Conservation (phyloP, 345 rosid genomes). For the Heritiera littoralis region DNA sequence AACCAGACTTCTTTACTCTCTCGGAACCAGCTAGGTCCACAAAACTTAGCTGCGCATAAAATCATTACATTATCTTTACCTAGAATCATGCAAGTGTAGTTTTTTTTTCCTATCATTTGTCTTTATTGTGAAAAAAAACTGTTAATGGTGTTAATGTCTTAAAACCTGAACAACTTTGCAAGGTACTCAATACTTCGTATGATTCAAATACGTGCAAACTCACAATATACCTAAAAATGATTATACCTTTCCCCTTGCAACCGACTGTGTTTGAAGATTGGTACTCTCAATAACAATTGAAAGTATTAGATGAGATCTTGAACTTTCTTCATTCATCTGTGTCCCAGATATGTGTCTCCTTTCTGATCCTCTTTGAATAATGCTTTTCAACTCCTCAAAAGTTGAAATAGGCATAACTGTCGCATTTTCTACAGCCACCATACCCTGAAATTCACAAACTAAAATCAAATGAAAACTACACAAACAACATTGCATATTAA, state of each 20-base stretch:
- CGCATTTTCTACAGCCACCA: constrained; percentile 88
- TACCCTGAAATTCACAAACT: constrained; percentile 60
- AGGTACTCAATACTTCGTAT: not conserved
- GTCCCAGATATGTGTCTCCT: constrained; percentile 85
- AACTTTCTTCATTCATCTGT: constrained; percentile 95
- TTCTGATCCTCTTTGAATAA: constrained; percentile 82
- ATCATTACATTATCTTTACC: constrained; percentile 4
- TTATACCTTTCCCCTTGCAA: constrained; percentile 89
- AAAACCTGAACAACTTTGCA: not conserved
- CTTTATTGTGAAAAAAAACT: not conserved
- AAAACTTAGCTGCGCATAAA: constrained; percentile 75
- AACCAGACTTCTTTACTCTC: constrained; percentile 93
- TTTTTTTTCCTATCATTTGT: not conserved
- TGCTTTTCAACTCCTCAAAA: constrained; percentile 64
- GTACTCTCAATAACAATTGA: constrained; percentile 89
- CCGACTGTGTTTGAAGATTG: constrained; percentile 88
- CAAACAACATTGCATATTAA: not conserved
- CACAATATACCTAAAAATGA: too few species aligned
- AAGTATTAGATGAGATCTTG: constrained; percentile 91
- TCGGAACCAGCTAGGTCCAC: constrained; percentile 99
- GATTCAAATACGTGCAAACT: not conserved
- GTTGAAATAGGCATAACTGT: constrained; percentile 71
- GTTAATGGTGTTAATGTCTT: not conserved
- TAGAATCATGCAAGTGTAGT: not conserved
- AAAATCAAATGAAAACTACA: not conserved